Evolutionary conservation across 371 early-diverging fungal species (phyloP).

Genomic region (Coemansia sp.): DNA sequence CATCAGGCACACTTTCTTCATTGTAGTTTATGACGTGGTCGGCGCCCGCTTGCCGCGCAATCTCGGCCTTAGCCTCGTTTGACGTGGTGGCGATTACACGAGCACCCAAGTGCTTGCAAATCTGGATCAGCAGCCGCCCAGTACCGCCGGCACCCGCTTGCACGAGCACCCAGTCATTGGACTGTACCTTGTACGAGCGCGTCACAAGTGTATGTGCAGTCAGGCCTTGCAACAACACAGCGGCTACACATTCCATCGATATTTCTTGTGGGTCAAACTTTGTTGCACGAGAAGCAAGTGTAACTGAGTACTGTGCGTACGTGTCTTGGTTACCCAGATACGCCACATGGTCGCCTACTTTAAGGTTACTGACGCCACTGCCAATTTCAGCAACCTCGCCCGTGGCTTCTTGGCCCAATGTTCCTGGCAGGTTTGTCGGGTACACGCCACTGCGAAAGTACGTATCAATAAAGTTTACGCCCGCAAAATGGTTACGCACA

Average conservation of each 20-base stretch:
- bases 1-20: conserved; percentile 60
- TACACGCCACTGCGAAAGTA: conserved; percentile 90
- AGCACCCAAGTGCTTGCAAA: conserved; percentile 77
- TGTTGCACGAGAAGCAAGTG: conserved; percentile 52
- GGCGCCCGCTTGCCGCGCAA: conserved; percentile 73
- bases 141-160: conserved; percentile 94
- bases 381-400: conserved; percentile 80
- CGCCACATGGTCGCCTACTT: conserved; percentile 82
- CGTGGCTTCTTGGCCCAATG: conserved; percentile 81
- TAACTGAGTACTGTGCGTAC: conserved; percentile 80
- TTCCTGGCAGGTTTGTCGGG: conserved; percentile 64
- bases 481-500: conserved; percentile 76
- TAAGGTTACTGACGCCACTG: conserved; percentile 60
- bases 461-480: conserved; percentile 93
- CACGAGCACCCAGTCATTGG: conserved; percentile 77
- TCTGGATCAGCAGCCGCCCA: conserved; percentile 73
- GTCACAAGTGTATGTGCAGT: conserved; percentile 81
- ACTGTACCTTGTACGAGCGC: conserved; percentile 70
- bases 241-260: conserved; percentile 56
- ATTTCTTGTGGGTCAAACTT: conserved; percentile 57
- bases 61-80: conserved; percentile 73
- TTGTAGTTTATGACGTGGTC: conserved; percentile 77
- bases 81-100: conserved; percentile 88
- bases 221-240: conserved; percentile 65
- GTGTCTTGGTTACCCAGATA: conserved; percentile 60